phyloP scores from a whole-genome alignment of 805 yeast species.

The Starmerella cellae region DNA sequence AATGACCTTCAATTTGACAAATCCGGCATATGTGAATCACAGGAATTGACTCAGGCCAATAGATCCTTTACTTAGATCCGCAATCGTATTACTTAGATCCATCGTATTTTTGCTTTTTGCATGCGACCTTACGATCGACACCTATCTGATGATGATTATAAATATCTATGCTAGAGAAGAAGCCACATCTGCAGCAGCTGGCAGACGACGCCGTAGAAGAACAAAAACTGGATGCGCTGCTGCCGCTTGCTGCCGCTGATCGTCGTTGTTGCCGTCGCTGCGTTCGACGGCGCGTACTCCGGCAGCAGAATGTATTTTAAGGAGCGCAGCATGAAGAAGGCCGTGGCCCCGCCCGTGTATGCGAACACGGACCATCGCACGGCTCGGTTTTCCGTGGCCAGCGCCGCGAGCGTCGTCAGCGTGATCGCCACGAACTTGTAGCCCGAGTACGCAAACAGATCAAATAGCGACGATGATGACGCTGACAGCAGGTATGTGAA shows the following conservation, averaged over 20 bases:
- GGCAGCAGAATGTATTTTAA: conserved; percentile 58
- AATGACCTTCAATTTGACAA: too few species aligned
- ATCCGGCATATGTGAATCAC: too few species aligned
- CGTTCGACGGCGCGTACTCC: conserved; percentile 37
- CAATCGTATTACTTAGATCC: too few species aligned
- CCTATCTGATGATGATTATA: too few species aligned
- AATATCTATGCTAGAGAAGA: conserved; percentile 34
- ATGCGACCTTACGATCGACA: too few species aligned
- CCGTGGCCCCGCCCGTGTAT: conserved; percentile 44
- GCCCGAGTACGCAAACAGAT: conserved; percentile 78
- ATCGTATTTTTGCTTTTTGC: too few species aligned
- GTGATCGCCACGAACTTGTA: conserved; percentile 74
- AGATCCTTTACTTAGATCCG: too few species aligned
- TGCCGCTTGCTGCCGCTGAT: conserved; percentile 51
- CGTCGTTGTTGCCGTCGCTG: conserved; percentile 34
- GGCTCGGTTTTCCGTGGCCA: conserved; percentile 25
- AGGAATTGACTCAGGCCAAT: too few species aligned
- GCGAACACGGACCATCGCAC: conserved; percentile 40
- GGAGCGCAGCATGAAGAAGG: conserved; percentile 37
- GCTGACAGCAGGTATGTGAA: conserved; percentile 73
- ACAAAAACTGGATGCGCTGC: conserved; percentile 74
- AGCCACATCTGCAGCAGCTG: conserved; percentile 68
- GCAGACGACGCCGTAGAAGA: conserved; percentile 67
- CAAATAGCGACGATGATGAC: conserved; percentile 54
- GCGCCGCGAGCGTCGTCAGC: conserved; percentile 26